These are phyloP conservation scores for Zasmidium citrigriseum DNA, from an alignment of 2,329 filamentous ascomycete species.

Conservation along the genomic window DNA sequence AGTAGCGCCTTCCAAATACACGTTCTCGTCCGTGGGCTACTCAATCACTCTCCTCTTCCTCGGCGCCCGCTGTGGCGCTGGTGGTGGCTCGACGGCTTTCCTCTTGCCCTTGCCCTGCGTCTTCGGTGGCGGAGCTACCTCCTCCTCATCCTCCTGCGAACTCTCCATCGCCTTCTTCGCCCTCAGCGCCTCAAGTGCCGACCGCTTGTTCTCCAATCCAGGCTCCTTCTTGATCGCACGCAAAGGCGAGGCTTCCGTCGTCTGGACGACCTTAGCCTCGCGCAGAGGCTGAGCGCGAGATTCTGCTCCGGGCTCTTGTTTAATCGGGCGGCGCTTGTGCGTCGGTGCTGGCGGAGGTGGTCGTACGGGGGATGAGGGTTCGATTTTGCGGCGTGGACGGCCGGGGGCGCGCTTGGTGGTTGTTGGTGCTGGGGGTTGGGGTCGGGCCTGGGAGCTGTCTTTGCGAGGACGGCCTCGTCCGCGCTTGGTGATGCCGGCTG, in stretches of 20 bases:
- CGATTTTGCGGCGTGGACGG: not conserved
- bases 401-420: not conserved
- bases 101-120: too few species aligned
- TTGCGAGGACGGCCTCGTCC: slow-evolving; percentile 1
- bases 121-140: too few species aligned
- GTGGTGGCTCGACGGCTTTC: not conserved
- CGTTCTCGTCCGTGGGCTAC: too few species aligned
- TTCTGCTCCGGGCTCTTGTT: not conserved
- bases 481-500: not conserved
- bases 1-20: too few species aligned
- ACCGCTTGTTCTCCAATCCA: not conserved
- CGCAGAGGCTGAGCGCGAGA: not conserved
- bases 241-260: not conserved
- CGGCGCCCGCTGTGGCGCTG: not conserved
- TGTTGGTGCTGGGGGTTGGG: not conserved
- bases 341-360: not conserved
- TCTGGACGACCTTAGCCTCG: not conserved
- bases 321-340: not conserved
- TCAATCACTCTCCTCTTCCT: not conserved
- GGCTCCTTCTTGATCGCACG: not conserved
- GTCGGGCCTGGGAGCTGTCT: not conserved
- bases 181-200: not conserved
- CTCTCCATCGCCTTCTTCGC: not conserved
- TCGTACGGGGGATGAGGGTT: not conserved
- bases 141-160: too few species aligned